phyloP scores from a whole-genome alignment of 371 early-diverging fungal genomes.

The Chytridiales sp. region DNA sequence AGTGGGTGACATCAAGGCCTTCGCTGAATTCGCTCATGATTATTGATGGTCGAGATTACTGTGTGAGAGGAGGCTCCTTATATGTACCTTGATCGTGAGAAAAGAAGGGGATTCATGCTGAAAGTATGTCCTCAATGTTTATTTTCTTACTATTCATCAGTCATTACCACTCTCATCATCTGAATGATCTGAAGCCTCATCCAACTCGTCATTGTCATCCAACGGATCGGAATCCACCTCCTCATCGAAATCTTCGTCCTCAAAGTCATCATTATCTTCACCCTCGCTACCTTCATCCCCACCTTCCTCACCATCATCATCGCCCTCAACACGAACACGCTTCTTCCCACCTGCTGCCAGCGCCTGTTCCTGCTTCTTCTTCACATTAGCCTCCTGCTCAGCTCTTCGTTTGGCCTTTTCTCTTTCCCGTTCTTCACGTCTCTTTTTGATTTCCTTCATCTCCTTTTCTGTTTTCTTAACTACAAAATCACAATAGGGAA shows the following conservation, averaged over 20 bases:
- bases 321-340: constrained; percentile 29
- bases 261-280: constrained; percentile 44
- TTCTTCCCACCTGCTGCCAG: constrained; percentile 29
- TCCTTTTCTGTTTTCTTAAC: constrained; percentile 23
- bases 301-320: constrained; percentile 44
- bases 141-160: not conserved
- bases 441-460: constrained; percentile 17
- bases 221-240: constrained; percentile 46
- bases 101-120: no score
- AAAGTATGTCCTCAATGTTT: no score
- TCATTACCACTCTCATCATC: constrained; percentile 10
- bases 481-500: not conserved
- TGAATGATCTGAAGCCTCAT: constrained; percentile 13
- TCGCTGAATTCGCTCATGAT: no score
- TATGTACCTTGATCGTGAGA: no score
- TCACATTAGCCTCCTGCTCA: constrained; percentile 81
- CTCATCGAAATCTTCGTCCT: constrained; percentile 45
- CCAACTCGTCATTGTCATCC: constrained; percentile 27
- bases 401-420: constrained; percentile 53
- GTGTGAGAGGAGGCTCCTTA: no score
- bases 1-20: no score
- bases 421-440: constrained; percentile 7
- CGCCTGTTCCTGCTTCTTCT: constrained; percentile 62
- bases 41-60: no score
- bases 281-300: constrained; percentile 33